These are phyloP conservation scores for Echites panduratus DNA, from an alignment of 257 asterid genomes.

Conservation along the genomic window DNA sequence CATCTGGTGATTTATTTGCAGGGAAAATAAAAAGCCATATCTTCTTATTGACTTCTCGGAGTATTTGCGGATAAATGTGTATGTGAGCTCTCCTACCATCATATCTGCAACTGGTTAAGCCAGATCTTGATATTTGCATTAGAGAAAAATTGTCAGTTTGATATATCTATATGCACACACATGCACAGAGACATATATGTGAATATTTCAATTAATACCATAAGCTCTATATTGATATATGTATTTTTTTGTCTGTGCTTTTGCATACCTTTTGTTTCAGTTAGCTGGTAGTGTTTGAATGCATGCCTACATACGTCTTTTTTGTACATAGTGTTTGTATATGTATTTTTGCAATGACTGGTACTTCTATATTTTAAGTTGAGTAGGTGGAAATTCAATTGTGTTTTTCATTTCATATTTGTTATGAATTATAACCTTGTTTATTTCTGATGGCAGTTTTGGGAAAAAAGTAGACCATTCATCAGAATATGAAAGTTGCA, in stretches of 20 bases:
- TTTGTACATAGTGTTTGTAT: background rate
- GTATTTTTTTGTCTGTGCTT: background rate
- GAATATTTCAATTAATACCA: background rate
- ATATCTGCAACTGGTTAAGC: background rate
- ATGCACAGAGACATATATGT: background rate
- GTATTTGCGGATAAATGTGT: conserved; percentile 73
- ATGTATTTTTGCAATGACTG: background rate
- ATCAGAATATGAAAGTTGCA: background rate
- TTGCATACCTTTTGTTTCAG: background rate
- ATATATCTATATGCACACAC: background rate
- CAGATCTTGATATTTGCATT: background rate
- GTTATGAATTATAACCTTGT: background rate
- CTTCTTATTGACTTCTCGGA: conserved; percentile 91
- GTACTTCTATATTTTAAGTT: background rate
- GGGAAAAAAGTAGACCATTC: background rate
- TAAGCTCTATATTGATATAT: background rate
- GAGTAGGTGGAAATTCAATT: background rate
- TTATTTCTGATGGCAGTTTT: background rate
- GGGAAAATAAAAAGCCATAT: conserved; percentile 64
- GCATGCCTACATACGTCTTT: background rate
- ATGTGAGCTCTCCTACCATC: conserved; percentile 26
- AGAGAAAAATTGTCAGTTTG: background rate
- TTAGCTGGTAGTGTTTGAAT: no score
- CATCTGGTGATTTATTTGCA: conserved; percentile 31
- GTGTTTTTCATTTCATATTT: background rate